phyloP scores from a whole-genome alignment of 2,329 filamentous ascomycete genomes.

The Claviceps sp. region DNA sequence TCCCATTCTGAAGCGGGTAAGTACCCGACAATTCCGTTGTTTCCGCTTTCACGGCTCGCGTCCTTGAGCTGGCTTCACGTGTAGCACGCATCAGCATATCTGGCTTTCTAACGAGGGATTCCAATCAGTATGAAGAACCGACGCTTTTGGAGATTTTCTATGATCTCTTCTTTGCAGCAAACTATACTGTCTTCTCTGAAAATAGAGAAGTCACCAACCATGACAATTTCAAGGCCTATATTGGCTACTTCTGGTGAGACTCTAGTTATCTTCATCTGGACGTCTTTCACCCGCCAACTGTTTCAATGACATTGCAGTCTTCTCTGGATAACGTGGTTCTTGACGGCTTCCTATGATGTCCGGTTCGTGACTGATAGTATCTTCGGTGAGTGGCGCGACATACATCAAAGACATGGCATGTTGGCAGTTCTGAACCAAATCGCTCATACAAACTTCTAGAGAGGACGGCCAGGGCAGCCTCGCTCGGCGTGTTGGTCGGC shows the following conservation, averaged over 20 bases:
- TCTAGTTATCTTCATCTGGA: background rate
- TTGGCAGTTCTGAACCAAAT: background rate
- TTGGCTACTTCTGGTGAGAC: slow-evolving; percentile 23
- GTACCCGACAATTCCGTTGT: background rate
- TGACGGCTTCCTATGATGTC: slow-evolving; percentile 50
- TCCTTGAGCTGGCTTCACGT: too few species aligned
- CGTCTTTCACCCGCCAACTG: background rate
- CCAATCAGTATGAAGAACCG: slow-evolving; percentile 19
- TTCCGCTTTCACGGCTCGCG: background rate
- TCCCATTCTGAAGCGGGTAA: background rate
- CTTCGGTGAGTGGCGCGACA: slow-evolving; percentile 27
- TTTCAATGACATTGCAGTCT: slow-evolving; percentile 23
- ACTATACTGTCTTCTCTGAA: slow-evolving; percentile 44
- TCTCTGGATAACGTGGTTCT: slow-evolving; percentile 57
- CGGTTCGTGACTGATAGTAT: slow-evolving; percentile 51
- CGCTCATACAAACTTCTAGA: slow-evolving; percentile 18
- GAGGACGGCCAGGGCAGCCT: slow-evolving; percentile 41
- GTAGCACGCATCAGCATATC: background rate
- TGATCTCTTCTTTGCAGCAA: slow-evolving; percentile 37
- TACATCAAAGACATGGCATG: background rate
- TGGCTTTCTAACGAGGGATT: background rate
- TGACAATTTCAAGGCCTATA: slow-evolving; percentile 19
- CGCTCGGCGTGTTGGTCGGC: slow-evolving; percentile 51
- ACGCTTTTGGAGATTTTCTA: slow-evolving; percentile 25
- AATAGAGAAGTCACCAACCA: slow-evolving; percentile 19